A percentile compares a stretch with the other conserved stretches of the same genome.
These are phyloP conservation scores for Chaetomium strumarium DNA, from an alignment of 2,329 filamentous ascomycete genomes.

Conservation along the genomic window DNA sequence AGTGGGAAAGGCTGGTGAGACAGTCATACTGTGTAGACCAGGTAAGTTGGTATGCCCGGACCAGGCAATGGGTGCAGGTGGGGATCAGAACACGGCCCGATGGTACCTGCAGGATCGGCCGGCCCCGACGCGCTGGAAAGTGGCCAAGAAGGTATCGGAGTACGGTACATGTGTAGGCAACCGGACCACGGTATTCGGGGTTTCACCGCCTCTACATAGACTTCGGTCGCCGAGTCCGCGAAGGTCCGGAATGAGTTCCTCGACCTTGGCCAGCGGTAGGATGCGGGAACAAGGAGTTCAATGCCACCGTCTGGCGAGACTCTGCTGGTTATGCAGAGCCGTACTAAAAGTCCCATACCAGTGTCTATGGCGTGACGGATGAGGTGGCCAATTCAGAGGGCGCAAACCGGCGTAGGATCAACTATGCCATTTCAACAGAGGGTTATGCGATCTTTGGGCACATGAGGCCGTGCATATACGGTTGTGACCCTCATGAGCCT, in stretches of 20 bases:
- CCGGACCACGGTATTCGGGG: neutral
- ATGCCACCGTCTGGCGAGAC: neutral
- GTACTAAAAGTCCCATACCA: no score
- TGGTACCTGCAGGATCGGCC: slow-evolving; percentile 7
- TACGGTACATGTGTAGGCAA: no score
- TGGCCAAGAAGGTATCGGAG: neutral
- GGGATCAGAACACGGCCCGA: slow-evolving; percentile 6
- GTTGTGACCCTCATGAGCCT: neutral
- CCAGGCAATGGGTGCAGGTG: neutral
- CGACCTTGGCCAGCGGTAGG: neutral
- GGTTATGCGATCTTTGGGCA: neutral
- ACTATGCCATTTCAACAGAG: neutral
- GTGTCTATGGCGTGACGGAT: neutral
- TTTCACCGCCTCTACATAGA: neutral
- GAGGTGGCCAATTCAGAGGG: neutral
- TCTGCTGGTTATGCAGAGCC: no score
- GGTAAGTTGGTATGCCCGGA: no score
- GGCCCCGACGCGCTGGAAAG: neutral
- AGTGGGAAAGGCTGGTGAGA: no score
- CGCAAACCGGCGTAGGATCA: neutral
- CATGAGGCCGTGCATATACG: slow-evolving; percentile 8
- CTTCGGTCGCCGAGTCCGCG: no score
- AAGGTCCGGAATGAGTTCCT: neutral
- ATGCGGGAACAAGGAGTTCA: neutral
- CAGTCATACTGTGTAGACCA: no score